phyloP scores from a whole-genome alignment of 1,139 yeast species.

The Debaryomyces sp. region DNA sequence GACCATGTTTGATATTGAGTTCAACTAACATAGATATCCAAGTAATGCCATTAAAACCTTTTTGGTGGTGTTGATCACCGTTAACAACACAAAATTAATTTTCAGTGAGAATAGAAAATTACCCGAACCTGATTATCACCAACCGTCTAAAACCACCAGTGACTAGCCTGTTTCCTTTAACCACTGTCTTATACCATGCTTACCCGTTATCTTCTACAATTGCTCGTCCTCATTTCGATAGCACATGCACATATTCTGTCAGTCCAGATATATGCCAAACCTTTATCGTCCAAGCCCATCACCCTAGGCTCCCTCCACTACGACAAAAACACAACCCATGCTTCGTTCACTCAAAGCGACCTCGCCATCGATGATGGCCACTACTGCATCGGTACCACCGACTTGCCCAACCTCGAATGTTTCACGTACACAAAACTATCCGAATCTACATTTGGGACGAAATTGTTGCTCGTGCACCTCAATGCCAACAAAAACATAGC shows the following conservation, averaged over 20 bases:
- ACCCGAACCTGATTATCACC: not conserved
- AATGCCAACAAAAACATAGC: not conserved
- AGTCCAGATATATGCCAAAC: constrained; percentile 2
- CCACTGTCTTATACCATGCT: not conserved
- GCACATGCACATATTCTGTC: not conserved
- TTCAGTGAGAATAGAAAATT: not conserved
- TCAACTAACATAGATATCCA: not conserved
- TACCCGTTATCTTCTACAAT: not conserved
- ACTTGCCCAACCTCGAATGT: constrained; percentile 32
- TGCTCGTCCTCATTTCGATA: not conserved
- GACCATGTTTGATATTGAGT: not conserved
- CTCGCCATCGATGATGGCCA: constrained; percentile 12
- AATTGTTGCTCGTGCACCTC: constrained; percentile 2
- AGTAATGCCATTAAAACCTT: not conserved
- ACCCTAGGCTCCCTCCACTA: constrained; percentile 6
- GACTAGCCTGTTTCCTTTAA: not conserved
- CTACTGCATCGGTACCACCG: constrained; percentile 38
- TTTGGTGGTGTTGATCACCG: not conserved
- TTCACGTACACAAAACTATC: constrained; percentile 23
- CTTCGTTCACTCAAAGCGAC: constrained; percentile 6
- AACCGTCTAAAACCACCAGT: not conserved
- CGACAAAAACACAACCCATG: constrained; percentile 1
- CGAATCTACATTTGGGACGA: constrained; percentile 1
- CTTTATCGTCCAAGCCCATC: not conserved
- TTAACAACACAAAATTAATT: constrained; percentile 4